phyloP scores from a whole-genome alignment of 2,329 filamentous ascomycete species.

The Clarireedia paspali region DNA sequence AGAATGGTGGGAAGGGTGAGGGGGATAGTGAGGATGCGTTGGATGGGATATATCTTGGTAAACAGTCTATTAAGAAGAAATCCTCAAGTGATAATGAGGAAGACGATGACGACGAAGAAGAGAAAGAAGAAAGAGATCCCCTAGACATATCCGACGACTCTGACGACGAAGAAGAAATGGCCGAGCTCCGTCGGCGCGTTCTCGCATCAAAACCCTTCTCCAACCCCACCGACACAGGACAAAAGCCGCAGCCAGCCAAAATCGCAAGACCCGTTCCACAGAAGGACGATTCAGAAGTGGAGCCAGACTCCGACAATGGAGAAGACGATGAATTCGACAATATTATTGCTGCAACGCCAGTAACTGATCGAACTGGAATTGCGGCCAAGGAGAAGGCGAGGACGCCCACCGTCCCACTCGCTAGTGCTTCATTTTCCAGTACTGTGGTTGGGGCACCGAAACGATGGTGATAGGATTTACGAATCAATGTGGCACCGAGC shows the following conservation, averaged over 20 bases:
- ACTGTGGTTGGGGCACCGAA: constrained; percentile 31
- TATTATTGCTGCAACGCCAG: constrained; percentile 84
- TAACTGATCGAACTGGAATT: constrained; percentile 79
- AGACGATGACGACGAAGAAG: constrained; percentile 13
- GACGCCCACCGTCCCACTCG: constrained; percentile 29
- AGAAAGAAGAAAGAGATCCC: background rate
- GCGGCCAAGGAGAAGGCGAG: constrained; percentile 35
- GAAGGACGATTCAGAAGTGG: constrained; percentile 56
- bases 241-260: constrained; percentile 52
- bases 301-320: constrained; percentile 64
- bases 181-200: constrained; percentile 82
- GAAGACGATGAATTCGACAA: constrained; percentile 77
- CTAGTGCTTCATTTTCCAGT: constrained; percentile 29
- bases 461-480: constrained; percentile 21
- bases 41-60: constrained; percentile 55
- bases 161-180: constrained; percentile 81
- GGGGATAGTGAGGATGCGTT: constrained; percentile 39
- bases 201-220: constrained; percentile 84
- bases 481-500: background rate
- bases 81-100: constrained; percentile 32
- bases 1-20: constrained; percentile 34
- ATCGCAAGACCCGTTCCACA: constrained; percentile 50
- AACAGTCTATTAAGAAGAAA: constrained; percentile 7
- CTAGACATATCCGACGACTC: constrained; percentile 38
- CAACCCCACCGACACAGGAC: constrained; percentile 42